phyloP scores from a whole-genome alignment of 352 stramenopile genomes.

The Phytopythium oedochilum region DNA sequence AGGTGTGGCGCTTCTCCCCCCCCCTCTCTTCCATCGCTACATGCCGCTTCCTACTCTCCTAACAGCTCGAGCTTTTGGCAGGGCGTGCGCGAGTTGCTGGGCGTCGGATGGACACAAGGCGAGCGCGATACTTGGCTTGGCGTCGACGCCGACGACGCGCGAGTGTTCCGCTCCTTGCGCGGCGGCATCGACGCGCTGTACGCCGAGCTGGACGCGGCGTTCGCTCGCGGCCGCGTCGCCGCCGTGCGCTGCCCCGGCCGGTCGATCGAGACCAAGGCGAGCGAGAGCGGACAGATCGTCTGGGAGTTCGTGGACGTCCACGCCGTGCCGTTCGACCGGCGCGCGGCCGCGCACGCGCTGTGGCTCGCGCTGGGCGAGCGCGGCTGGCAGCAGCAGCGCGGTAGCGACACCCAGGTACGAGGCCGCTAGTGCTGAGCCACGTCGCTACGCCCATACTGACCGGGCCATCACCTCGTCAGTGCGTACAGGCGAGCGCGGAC shows the following conservation, averaged over 20 bases:
- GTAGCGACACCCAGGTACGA: background rate
- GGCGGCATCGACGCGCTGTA: background rate
- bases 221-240: background rate
- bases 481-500: background rate
- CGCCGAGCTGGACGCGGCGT: background rate
- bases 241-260: background rate
- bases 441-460: no score
- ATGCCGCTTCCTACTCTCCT: no score
- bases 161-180: background rate
- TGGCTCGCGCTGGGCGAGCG: background rate
- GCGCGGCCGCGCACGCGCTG: background rate
- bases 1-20: background rate
- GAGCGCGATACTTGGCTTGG: no score
- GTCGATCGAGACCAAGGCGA: background rate
- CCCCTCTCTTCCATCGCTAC: background rate
- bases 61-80: background rate
- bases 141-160: background rate
- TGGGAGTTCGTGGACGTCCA: slow-evolving; percentile 8
- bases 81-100: background rate
- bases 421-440: background rate
- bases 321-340: slow-evolving; percentile 1
- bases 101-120: background rate
- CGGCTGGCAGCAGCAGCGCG: slow-evolving; percentile 2
- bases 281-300: slow-evolving; percentile 1
- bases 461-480: no score